Percentiles rank a stretch among this genome's conserved stretches.
Evolutionary conservation across 768 basidiomycete species (phyloP).

Genomic region (Suillus lakei): DNA sequence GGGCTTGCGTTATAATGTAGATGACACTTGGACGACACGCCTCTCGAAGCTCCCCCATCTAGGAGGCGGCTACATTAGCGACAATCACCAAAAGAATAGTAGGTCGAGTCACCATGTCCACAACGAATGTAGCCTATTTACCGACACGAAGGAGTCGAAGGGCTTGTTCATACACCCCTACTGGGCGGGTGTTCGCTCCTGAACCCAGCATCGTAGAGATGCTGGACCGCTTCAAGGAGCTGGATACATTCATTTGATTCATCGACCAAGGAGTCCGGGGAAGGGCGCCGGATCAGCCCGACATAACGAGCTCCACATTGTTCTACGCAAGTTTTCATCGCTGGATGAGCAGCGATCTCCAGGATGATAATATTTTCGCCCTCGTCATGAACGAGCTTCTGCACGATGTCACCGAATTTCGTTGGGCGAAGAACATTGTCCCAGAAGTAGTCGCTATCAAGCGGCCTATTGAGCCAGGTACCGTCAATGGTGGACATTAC

Average conservation of each 20-base stretch:
- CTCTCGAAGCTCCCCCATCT: background rate
- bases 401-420: constrained; percentile 38
- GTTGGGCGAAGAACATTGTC: constrained; percentile 41
- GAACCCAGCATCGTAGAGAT: constrained; percentile 1
- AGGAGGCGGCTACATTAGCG: background rate
- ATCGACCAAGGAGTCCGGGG: constrained; percentile 12
- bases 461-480: constrained; percentile 32
- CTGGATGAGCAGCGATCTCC: constrained; percentile 40
- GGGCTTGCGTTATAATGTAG: background rate
- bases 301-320: constrained; percentile 39
- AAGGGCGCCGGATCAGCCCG: constrained; percentile 36
- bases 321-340: constrained; percentile 39
- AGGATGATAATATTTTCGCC: constrained; percentile 33
- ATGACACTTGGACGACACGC: background rate
- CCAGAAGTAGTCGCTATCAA: constrained; percentile 37
- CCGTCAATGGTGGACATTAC: constrained; percentile 43
- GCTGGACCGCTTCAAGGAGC: background rate
- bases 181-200: background rate
- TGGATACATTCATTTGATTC: constrained; percentile 1
- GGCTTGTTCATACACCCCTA: background rate
- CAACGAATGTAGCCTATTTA: background rate
- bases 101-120: background rate
- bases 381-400: constrained; percentile 34
- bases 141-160: background rate
- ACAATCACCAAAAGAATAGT: background rate